phyloP scores from a whole-genome alignment of 306 rosid genomes.

The Begonia masoniana region DNA sequence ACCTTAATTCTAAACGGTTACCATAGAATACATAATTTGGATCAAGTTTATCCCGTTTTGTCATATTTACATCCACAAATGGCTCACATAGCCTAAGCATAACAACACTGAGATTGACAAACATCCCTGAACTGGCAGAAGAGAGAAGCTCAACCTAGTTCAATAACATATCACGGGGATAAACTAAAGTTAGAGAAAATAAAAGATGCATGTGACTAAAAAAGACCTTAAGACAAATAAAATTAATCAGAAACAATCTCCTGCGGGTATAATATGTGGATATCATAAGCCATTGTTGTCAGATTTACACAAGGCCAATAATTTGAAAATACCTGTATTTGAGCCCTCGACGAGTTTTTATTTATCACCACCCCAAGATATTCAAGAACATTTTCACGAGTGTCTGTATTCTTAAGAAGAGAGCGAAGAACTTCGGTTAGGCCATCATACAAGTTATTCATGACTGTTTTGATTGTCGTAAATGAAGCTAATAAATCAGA shows the following conservation, averaged over 20 bases:
- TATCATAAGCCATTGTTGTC: no score
- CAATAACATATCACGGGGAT: background rate
- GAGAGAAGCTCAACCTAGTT: slow-evolving; percentile 77
- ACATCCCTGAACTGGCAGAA: slow-evolving; percentile 99
- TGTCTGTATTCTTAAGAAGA: slow-evolving; percentile 73
- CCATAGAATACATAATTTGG: slow-evolving; percentile 68
- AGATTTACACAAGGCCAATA: no score
- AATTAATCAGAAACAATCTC: no score
- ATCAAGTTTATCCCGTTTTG: slow-evolving; percentile 86
- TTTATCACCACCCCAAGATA: slow-evolving; percentile 92
- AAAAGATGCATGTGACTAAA: no score
- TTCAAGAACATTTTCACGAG: slow-evolving; percentile 75
- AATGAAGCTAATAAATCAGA: slow-evolving; percentile 76
- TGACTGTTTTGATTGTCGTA: slow-evolving; percentile 65
- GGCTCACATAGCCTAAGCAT: slow-evolving; percentile 96
- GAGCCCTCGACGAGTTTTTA: slow-evolving; percentile 90
- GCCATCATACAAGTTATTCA: slow-evolving; percentile 78
- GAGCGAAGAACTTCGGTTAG: slow-evolving; percentile 59
- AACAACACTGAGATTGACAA: slow-evolving; percentile 91
- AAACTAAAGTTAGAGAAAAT: no score
- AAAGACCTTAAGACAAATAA: no score
- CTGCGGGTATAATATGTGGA: no score
- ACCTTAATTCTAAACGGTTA: slow-evolving; percentile 79
- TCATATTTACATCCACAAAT: slow-evolving; percentile 73
- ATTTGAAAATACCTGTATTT: slow-evolving; percentile 55